Base-by-base conservation (phyloP, 306 rosid species). In the Dicorynia guianensis region DNA sequence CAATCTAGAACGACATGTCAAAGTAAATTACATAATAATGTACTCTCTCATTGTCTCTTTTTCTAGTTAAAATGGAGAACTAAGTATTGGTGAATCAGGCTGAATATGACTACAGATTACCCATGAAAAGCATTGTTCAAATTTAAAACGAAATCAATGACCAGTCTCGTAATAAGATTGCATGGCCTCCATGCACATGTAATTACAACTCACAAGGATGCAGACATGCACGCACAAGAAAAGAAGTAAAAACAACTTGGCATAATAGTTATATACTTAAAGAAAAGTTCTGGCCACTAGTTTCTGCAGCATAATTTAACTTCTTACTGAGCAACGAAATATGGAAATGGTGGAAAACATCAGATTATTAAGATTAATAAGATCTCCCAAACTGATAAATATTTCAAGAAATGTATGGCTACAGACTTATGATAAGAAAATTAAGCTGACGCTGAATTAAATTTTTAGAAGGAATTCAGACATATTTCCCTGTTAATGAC, bases 401-500 rank as follows among this genome's bases (percentile, higher is more conserved):
- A 48, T 48, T 33, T n/a, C 34, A 33, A 49, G 44, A 49, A 34
- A 67, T 7, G 49, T 18, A 66, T 35, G 11, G 34, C 14, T 25
- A 49, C 0, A 25, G 4, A 19, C 11, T 8, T 19, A 19, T 9
- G 1, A 1, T 25, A 25, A 25, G 46, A 40, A 40, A 40, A 10
- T 40, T 40, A 55, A 52, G 4, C 35, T 19, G 19, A 54, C 7
- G 3, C 60, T 54, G 35, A 0, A 55, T 44, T 66, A 66, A 46
- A 43, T 53, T 42, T 66, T 66, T 52, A 66, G 72, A 53, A 47
- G 13, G 30, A 61, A 67, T 8, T 76, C 35, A 65, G 56, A 35
- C n/a, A 0, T 39, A 66, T 52, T 40, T 17, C 34, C 44, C 50
- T 47, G 46, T 46, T 49, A 5, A 54, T 10, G 47, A 25, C 58